Evolutionary conservation across 2,329 filamentous ascomycete genomes (phyloP), one percentile per base, ranked within the genome.

Genomic region (Chalaropsis thielavioides): DNA sequence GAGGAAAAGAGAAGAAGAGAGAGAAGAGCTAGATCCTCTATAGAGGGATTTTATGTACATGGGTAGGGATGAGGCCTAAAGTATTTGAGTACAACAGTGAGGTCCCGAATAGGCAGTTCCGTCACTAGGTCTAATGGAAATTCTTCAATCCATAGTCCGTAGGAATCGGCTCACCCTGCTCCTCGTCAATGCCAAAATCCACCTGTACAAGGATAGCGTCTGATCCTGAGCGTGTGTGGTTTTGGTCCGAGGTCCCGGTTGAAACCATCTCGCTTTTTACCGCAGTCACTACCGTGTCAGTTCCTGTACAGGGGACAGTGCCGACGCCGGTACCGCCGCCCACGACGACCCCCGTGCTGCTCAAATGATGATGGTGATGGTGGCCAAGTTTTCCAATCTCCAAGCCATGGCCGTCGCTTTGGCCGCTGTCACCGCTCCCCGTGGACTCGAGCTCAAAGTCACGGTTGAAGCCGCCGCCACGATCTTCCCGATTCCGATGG

Each of bases 141-240:
- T 64, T 61, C 44, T 61, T 64, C 24, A 67, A 15, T 2, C 62
- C 59, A 54, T 64, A 67, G 43, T 67, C 63, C 35, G 64, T 64
- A 19, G 65, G 56, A 19, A 64, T 54, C 17, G 66, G 66, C 43
- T 51, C 44, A 13, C 66, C 44, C 51, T 60, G 41, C 63, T 68
- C 15, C 41, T 75, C 72, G 27, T 74, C 71, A 22, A 75, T 65
- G n/a, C 72, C 69, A 64, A 75, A 75, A n/a, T 74, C 74, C 44
- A 75, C 71, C 56, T 72, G 70, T 10, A 75, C 74, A 51, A 74
- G 67, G 24, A 75, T 75, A 0, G 72, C 73, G 44, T 74, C 72
- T 0, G 69, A 63, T 1, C 66, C 66, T 8, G 66, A 51, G 22
- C 60, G 58, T 40, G 63, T 62, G 11, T 40, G 59, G 27, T 64